phyloP scores from a whole-genome alignment of 495 filamentous ascomycete genomes.

The Podospora sp. region DNA sequence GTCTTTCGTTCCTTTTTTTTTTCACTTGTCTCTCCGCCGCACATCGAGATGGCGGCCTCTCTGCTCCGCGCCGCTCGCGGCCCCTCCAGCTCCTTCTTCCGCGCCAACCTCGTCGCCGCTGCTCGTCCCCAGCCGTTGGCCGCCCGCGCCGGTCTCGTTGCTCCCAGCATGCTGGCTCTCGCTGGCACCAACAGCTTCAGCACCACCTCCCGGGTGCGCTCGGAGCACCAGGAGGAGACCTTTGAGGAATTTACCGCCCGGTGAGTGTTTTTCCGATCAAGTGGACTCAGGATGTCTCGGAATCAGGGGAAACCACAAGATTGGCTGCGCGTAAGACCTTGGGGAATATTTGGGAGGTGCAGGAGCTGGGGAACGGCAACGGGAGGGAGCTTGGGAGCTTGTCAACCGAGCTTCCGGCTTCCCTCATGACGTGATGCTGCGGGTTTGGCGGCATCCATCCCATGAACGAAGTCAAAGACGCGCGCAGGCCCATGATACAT shows the following conservation, averaged over 20 bases:
- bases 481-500: background rate
- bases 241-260: slow-evolving; percentile 99
- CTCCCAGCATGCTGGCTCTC: slow-evolving; percentile 41
- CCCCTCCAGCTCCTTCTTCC: slow-evolving; percentile 64
- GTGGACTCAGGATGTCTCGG: background rate
- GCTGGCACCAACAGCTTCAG: slow-evolving; percentile 63
- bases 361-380: background rate
- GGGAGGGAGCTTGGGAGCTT: background rate
- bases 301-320: slow-evolving; percentile 2
- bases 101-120: slow-evolving; percentile 61
- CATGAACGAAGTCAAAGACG: background rate
- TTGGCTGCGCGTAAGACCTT: background rate
- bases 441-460: background rate
- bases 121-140: slow-evolving; percentile 54
- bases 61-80: slow-evolving; percentile 74
- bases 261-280: slow-evolving; percentile 58
- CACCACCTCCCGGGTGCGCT: slow-evolving; percentile 61
- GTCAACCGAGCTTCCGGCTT: slow-evolving; percentile 17
- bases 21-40: slow-evolving; percentile 13
- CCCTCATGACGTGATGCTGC: slow-evolving; percentile 29
- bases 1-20: slow-evolving; percentile 20
- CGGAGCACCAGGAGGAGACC: slow-evolving; percentile 79
- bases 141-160: slow-evolving; percentile 42
- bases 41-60: slow-evolving; percentile 65
- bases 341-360: background rate